These are phyloP conservation scores for Cucurbita maxima DNA, from an alignment of 306 rosid genomes.

Conservation along the genomic window DNA sequence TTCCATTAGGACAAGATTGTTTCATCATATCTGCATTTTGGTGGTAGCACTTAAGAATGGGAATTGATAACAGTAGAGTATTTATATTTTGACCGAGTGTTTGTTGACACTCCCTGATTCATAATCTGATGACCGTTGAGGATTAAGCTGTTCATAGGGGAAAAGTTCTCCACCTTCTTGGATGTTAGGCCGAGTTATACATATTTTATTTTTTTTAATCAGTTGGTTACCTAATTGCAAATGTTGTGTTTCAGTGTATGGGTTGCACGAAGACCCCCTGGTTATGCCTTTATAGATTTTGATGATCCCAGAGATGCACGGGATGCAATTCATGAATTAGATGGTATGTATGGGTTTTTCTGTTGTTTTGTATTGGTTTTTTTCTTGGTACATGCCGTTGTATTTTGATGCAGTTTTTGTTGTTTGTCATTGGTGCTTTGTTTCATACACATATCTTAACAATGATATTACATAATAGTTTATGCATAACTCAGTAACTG, in stretches of 20 bases:
- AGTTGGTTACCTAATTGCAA: background rate
- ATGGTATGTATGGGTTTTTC: conserved; percentile 41
- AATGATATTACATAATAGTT: background rate
- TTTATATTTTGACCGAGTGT: background rate
- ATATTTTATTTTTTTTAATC: background rate
- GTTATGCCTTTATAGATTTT: conserved; percentile 91
- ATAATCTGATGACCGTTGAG: background rate
- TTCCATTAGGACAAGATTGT: background rate
- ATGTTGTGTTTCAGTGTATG: conserved; percentile 50
- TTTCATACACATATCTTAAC: background rate
- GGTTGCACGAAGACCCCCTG: conserved; percentile 98
- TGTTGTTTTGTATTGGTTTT: background rate
- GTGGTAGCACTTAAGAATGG: background rate
- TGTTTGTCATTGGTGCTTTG: background rate
- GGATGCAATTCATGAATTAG: conserved; percentile 85
- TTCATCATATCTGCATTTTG: background rate
- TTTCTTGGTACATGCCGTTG: background rate
- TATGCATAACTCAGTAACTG: background rate
- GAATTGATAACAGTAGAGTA: background rate
- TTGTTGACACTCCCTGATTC: background rate
- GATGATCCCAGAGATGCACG: conserved; percentile 87
- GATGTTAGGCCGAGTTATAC: background rate
- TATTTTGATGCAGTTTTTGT: background rate
- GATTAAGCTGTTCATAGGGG: background rate
- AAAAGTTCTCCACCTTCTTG: background rate